Conservation (phyloP, 805 yeast species). For the Zygoascus bituminiphila region DNA sequence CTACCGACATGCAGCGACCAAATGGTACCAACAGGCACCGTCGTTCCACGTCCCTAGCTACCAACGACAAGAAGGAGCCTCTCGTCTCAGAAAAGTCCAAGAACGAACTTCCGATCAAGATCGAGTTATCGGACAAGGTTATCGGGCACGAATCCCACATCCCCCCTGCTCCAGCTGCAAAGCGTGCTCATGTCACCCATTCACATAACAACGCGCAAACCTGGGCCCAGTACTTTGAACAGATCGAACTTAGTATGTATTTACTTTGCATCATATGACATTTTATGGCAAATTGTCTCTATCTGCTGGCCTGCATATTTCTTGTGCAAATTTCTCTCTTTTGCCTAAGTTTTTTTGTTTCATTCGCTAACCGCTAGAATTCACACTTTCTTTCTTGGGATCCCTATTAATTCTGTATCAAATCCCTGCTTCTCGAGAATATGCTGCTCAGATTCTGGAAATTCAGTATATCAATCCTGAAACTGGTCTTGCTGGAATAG, state of each 20-base stretch:
- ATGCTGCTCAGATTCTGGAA: slow-evolving; percentile 32
- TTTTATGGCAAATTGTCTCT: neutral
- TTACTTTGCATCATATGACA: neutral
- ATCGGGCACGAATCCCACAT: no score
- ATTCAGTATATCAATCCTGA: slow-evolving; percentile 33
- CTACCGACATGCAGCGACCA: neutral
- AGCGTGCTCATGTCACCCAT: no score
- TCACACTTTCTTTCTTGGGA: slow-evolving; percentile 14
- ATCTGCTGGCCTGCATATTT: neutral
- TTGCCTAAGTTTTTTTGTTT: neutral
- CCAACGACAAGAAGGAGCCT: no score
- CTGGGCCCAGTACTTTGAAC: slow-evolving; percentile 15
- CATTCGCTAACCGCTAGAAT: neutral
- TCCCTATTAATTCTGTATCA: slow-evolving; percentile 21
- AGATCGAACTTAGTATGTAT: slow-evolving; percentile 17
- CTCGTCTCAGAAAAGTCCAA: no score
- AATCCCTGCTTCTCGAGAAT: slow-evolving; percentile 24
- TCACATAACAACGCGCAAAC: neutral
- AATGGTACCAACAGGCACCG: no score
- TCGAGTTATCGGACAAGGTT: no score
- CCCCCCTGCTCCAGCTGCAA: no score
- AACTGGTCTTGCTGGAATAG: slow-evolving; percentile 16
- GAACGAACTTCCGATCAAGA: no score
- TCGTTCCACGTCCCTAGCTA: no score
- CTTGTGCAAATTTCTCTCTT: neutral